Conservation (phyloP, 768 basidiomycete genomes). For the Clitopilus passeckerianus region DNA sequence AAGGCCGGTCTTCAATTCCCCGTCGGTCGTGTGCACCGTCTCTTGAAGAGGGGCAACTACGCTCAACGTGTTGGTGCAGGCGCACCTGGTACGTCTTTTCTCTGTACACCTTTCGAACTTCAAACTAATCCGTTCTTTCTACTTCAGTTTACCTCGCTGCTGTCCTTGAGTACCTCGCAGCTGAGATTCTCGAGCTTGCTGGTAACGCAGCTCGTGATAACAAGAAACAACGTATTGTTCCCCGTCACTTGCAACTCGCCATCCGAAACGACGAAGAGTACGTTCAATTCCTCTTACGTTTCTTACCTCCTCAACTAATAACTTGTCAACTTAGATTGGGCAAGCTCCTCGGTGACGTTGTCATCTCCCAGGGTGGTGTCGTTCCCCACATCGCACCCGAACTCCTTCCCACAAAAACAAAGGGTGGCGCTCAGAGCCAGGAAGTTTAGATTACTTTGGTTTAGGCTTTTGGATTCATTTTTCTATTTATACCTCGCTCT, state of each 20-base stretch:
- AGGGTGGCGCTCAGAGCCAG: constrained; percentile 21
- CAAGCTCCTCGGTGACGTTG: constrained; percentile 79
- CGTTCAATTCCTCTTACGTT: constrained; percentile 14
- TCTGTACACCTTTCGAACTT: not conserved
- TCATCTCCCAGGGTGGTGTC: constrained; percentile 90
- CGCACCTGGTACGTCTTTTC: constrained; percentile 50
- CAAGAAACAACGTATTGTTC: constrained; percentile 85
- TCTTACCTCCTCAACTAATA: constrained; percentile 1
- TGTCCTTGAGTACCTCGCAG: constrained; percentile 79
- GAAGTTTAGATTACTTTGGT: constrained; percentile 14
- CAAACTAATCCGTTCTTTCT: not conserved
- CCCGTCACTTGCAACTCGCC: constrained; percentile 81
- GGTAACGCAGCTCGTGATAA: constrained; percentile 71
- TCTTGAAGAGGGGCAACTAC: constrained; percentile 75
- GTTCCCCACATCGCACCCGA: constrained; percentile 33
- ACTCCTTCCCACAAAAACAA: constrained; percentile 36
- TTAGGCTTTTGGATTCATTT: not conserved
- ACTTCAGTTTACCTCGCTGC: constrained; percentile 71
- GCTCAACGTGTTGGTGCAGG: constrained; percentile 76
- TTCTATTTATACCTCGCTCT: not conserved
- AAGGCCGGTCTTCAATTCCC: constrained; percentile 71
- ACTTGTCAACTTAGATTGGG: constrained; percentile 42
- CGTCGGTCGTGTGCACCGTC: constrained; percentile 79
- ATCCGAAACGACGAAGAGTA: constrained; percentile 79
- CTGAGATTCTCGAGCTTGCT: constrained; percentile 82